Evolutionary conservation across 805 yeast species (phyloP).

Genomic region (Wickerhamomyces sydowiorum): DNA sequence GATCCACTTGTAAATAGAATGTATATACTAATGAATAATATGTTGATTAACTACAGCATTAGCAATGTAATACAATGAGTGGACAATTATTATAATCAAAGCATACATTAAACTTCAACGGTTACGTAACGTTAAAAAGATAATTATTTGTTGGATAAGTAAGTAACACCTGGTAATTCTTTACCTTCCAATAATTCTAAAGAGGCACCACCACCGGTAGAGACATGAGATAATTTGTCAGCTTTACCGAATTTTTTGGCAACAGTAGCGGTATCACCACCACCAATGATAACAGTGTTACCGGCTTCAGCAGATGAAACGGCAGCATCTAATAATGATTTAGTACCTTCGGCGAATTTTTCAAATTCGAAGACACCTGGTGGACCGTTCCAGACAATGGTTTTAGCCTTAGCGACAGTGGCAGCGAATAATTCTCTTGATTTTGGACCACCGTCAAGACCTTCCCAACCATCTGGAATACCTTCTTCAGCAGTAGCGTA

Average conservation of each 20-base stretch:
- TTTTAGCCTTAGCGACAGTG: slow-evolving; percentile 89
- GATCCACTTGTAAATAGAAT: too few relatives aligned
- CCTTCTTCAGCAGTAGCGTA: slow-evolving; percentile 85
- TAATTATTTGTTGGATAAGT: slow-evolving; percentile 67
- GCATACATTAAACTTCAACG: neutral
- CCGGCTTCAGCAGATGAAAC: slow-evolving; percentile 84
- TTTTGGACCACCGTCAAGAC: slow-evolving; percentile 94
- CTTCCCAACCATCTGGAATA: slow-evolving; percentile 93
- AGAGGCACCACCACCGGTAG: slow-evolving; percentile 99
- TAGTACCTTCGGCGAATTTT: slow-evolving; percentile 86
- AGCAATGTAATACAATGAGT: too few relatives aligned
- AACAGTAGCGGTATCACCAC: slow-evolving; percentile 99
- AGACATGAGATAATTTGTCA: slow-evolving; percentile 94
- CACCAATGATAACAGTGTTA: slow-evolving; percentile 90
- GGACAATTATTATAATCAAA: neutral
- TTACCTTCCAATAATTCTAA: slow-evolving; percentile 98
- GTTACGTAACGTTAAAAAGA: neutral
- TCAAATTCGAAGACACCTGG: slow-evolving; percentile 99
- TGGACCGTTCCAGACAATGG: slow-evolving; percentile 99
- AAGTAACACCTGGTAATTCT: slow-evolving; percentile 95
- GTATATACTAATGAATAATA: too few relatives aligned
- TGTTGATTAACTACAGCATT: too few relatives aligned
- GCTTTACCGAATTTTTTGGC: slow-evolving; percentile 98
- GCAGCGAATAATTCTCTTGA: slow-evolving; percentile 72
- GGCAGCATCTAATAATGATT: slow-evolving; percentile 81